Conservation (phyloP, 176 grass and related monocot genomes). For the Ensete ventricosum region DNA sequence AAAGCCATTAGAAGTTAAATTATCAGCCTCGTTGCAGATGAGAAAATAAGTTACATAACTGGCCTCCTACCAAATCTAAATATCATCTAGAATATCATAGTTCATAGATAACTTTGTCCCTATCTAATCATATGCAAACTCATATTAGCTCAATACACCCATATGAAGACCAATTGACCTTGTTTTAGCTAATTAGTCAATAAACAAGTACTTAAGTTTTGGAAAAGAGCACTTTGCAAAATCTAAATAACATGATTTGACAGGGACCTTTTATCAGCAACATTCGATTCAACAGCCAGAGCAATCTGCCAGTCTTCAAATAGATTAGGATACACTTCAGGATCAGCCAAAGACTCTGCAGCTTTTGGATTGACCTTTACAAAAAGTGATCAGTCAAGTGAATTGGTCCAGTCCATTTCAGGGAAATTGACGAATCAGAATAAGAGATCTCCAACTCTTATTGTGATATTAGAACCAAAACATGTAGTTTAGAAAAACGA, state of each 20-base stretch:
- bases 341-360: constrained; percentile 96
- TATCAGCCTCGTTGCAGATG: neutral
- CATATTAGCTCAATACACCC: too few species aligned
- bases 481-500: too few species aligned
- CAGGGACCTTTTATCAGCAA: constrained; percentile 23
- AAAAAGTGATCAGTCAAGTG: neutral
- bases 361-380: constrained; percentile 84
- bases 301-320: constrained; percentile 95
- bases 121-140: too few species aligned
- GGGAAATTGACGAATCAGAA: neutral
- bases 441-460: neutral
- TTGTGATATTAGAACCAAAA: neutral
- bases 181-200: too few species aligned
- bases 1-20: neutral
- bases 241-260: neutral
- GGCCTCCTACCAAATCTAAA: neutral
- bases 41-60: neutral
- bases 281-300: constrained; percentile 58
- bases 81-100: too few species aligned
- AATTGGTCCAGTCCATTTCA: neutral
- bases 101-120: too few species aligned
- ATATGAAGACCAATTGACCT: too few species aligned
- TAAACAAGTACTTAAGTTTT: neutral
- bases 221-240: neutral
- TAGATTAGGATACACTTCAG: constrained; percentile 89